Percentiles rank a stretch among this genome's conserved stretches.
Conservation (phyloP, 352 stramenopile genomes). For the Plasmopara halstedii region DNA sequence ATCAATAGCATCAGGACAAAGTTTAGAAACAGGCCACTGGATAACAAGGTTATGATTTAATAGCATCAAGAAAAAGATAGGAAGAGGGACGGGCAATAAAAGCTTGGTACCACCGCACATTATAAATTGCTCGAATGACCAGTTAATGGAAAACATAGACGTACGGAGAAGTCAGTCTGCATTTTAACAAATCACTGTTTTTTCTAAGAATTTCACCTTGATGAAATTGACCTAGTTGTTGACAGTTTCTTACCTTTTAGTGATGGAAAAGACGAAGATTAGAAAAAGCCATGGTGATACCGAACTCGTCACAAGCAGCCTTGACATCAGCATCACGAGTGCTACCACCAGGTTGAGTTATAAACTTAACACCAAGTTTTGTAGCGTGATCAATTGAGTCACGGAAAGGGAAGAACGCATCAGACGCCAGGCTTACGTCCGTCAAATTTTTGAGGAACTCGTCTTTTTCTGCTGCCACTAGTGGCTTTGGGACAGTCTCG, state of each 20-base stretch:
- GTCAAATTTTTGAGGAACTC: slow-evolving; percentile 88
- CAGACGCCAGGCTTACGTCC: slow-evolving; percentile 93
- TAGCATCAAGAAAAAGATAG: slow-evolving; percentile 23
- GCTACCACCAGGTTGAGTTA: slow-evolving; percentile 93
- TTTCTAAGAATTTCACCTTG: background rate
- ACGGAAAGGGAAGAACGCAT: slow-evolving; percentile 99
- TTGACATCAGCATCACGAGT: slow-evolving; percentile 89
- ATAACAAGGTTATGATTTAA: slow-evolving; percentile 25
- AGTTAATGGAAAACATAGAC: too few relatives aligned
- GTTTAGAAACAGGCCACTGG: slow-evolving; percentile 47
- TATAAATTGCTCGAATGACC: too few relatives aligned
- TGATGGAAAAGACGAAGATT: slow-evolving; percentile 99
- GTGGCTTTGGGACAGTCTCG: slow-evolving; percentile 86
- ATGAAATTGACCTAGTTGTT: background rate
- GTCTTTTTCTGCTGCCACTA: slow-evolving; percentile 93
- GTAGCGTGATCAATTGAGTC: slow-evolving; percentile 97
- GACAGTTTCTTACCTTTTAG: slow-evolving; percentile 50
- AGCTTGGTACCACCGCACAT: background rate
- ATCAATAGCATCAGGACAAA: slow-evolving; percentile 16
- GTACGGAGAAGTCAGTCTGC: background rate
- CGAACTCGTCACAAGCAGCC: slow-evolving; percentile 95
- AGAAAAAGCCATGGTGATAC: slow-evolving; percentile 99
- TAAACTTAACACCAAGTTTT: slow-evolving; percentile 95
- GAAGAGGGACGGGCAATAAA: slow-evolving; percentile 35
- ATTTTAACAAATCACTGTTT: background rate